Percentiles rank a stretch among this genome's conserved stretches.
phyloP scores from a whole-genome alignment of 139 green algal genomes.

The Gonium pectorale region DNA sequence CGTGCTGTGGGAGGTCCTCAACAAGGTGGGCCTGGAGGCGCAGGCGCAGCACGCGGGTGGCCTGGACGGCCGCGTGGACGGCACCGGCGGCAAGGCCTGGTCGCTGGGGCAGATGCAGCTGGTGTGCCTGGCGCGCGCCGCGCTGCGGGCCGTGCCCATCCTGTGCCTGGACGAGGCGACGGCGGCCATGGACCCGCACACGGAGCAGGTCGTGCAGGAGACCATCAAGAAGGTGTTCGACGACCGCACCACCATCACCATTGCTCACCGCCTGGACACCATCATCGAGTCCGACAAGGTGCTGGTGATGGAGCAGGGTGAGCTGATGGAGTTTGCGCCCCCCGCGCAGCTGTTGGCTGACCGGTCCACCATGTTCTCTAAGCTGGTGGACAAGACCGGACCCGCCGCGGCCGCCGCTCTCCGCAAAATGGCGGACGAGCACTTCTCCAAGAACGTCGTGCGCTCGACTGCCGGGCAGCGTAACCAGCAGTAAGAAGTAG shows the following conservation, averaged over 20 bases:
- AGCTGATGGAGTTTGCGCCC: conserved; percentile 69
- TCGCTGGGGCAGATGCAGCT: conserved; percentile 82
- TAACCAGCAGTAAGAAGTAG: neutral
- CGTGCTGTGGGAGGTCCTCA: conserved; percentile 74
- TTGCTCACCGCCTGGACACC: conserved; percentile 80
- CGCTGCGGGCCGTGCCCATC: conserved; percentile 71
- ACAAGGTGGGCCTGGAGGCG: conserved; percentile 44
- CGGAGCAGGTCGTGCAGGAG: conserved; percentile 78
- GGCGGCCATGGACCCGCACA: conserved; percentile 80
- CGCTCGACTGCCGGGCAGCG: too few species aligned
- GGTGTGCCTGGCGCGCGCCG: conserved; percentile 80
- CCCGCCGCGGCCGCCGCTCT: conserved; percentile 57
- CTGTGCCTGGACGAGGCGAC: conserved; percentile 87
- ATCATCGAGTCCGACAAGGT: conserved; percentile 82
- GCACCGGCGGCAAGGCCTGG: conserved; percentile 62
- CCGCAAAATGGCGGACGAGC: conserved; percentile 53
- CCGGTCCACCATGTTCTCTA: conserved; percentile 63
- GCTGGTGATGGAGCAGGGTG: conserved; percentile 75
- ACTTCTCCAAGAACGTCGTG: neutral
- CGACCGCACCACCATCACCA: conserved; percentile 77
- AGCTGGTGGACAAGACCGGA: conserved; percentile 71
- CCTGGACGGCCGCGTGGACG: conserved; percentile 73
- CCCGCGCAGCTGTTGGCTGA: conserved; percentile 63
- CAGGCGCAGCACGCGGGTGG: conserved; percentile 61
- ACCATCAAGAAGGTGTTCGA: conserved; percentile 65